Conservation (phyloP, 208 protist species). For the Wallacemonas sp. region DNA sequence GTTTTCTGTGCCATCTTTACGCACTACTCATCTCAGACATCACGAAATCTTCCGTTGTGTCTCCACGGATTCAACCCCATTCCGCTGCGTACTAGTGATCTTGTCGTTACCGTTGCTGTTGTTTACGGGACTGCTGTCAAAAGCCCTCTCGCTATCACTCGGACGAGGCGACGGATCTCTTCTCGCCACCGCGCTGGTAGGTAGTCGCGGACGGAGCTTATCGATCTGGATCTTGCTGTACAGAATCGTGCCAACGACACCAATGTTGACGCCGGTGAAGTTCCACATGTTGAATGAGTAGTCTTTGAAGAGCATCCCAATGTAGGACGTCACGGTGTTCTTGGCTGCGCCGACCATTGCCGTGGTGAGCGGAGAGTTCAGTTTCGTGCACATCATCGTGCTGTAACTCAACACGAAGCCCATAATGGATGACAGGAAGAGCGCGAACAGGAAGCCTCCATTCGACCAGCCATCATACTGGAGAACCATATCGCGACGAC, state of each 20-base stretch:
- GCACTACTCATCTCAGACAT: too few species aligned
- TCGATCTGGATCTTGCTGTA: slow-evolving; percentile 39
- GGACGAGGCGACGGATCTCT: too few species aligned
- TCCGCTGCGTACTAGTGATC: too few species aligned
- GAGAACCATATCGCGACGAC: slow-evolving; percentile 3
- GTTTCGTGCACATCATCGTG: slow-evolving; percentile 71
- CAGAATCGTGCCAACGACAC: slow-evolving; percentile 39
- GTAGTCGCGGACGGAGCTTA: too few species aligned
- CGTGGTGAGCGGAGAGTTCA: slow-evolving; percentile 81
- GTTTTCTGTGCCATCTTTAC: too few species aligned
- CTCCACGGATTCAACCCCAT: too few species aligned
- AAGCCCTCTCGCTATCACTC: too few species aligned
- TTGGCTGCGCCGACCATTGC: slow-evolving; percentile 69
- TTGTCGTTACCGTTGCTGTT: too few species aligned
- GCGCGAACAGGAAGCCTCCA: slow-evolving; percentile 3
- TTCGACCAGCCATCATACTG: slow-evolving; percentile 19
- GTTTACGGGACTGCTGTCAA: too few species aligned
- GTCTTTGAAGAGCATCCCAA: slow-evolving; percentile 58
- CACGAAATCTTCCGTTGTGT: too few species aligned
- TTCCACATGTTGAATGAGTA: slow-evolving; percentile 36
- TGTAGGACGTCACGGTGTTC: slow-evolving; percentile 53
- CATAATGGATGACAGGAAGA: slow-evolving; percentile 32
- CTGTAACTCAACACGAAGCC: slow-evolving; percentile 74
- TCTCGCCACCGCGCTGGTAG: too few species aligned
- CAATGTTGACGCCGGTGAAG: slow-evolving; percentile 44